Conservation (phyloP, 1,284 basidiomycete species). For the Peniophora sp. region DNA sequence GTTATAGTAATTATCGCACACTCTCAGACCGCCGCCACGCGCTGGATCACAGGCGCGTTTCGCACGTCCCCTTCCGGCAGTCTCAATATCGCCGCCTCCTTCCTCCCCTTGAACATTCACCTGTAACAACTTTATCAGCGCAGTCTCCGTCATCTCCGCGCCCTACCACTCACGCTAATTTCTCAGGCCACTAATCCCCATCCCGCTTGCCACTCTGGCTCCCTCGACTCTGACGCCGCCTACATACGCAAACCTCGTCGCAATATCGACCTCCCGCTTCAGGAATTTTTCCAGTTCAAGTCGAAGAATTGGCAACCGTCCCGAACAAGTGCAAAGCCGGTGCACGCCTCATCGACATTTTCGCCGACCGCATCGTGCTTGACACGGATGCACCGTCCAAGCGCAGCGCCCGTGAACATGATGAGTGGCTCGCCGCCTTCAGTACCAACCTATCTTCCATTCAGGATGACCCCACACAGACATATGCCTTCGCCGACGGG, state of each 20-base stretch:
- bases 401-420: not conserved
- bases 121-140: not conserved
- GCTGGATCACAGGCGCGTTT: not conserved
- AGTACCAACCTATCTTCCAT: not conserved
- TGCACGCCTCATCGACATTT: not conserved
- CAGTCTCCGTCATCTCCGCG: no score
- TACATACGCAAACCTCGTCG: not conserved
- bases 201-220: no score
- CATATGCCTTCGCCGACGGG: not conserved
- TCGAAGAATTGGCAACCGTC: not conserved
- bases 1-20: not conserved
- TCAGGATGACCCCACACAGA: no score
- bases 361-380: not conserved
- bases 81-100: not conserved
- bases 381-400: not conserved
- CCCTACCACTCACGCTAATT: no score
- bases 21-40: not conserved
- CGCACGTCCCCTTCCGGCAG: not conserved
- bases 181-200: no score
- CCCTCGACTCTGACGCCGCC: no score
- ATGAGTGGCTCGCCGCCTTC: not conserved
- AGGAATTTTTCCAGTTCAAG: not conserved
- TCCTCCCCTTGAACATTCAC: not conserved
- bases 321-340: not conserved
- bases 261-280: not conserved